A percentile compares a stretch with the other conserved stretches of the same genome.
These are phyloP conservation scores for Sherardia arvensis DNA, from an alignment of 257 asterid species.

Conservation along the genomic window DNA sequence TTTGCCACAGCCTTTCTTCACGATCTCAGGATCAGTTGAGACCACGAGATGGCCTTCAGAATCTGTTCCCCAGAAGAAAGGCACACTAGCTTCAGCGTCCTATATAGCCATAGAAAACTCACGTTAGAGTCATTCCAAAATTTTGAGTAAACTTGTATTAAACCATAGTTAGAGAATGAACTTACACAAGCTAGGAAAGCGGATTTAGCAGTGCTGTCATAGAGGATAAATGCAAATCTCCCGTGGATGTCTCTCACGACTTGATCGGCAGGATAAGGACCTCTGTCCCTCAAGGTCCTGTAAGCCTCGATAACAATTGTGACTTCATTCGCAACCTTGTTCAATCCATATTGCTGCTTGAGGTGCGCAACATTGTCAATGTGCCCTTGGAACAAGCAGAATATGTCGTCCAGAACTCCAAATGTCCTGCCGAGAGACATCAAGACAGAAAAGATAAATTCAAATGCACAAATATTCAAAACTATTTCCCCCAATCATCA, in stretches of 20 bases:
- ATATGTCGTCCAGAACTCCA: slow-evolving; percentile 79
- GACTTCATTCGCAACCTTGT: slow-evolving; percentile 79
- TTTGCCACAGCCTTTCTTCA: slow-evolving; percentile 86
- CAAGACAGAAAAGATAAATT: background rate
- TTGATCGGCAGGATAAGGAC: slow-evolving; percentile 94
- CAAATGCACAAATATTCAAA: background rate
- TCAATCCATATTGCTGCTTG: slow-evolving; percentile 89
- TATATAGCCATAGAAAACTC: slow-evolving; percentile 20
- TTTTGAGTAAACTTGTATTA: background rate
- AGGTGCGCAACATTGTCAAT: slow-evolving; percentile 80
- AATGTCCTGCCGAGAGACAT: slow-evolving; percentile 39
- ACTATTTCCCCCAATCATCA: background rate
- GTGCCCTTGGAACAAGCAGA: slow-evolving; percentile 94
- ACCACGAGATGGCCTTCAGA: slow-evolving; percentile 79
- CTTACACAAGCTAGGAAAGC: slow-evolving; percentile 72
- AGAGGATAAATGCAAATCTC: slow-evolving; percentile 71
- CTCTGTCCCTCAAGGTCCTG: slow-evolving; percentile 88
- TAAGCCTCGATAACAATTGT: slow-evolving; percentile 87
- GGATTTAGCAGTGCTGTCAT: slow-evolving; percentile 47
- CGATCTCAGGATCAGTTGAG: slow-evolving; percentile 61
- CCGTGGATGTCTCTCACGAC: slow-evolving; percentile 86
- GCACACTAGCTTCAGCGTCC: slow-evolving; percentile 75
- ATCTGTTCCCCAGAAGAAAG: slow-evolving; percentile 90
- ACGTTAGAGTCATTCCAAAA: background rate
- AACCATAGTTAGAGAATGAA: slow-evolving; percentile 4